Percentiles rank a stretch among this genome's conserved stretches.
phyloP scores from a whole-genome alignment of 2,329 filamentous ascomycete species.

The Trematosphaeria pertusa region DNA sequence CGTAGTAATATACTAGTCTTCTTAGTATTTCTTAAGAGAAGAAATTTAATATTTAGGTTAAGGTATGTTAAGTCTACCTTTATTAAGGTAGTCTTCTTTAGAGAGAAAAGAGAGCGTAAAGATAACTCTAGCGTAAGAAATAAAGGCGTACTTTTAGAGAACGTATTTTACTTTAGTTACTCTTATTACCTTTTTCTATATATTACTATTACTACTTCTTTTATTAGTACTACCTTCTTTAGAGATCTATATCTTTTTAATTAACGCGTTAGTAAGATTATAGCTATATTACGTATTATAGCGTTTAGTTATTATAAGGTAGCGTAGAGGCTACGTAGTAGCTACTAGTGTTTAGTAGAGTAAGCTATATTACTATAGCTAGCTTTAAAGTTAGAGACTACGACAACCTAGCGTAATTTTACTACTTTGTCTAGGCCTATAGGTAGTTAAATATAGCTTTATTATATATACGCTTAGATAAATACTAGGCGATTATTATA shows the following conservation, averaged over 20 bases:
- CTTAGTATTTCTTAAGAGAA: conserved; percentile 10
- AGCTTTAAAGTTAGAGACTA: conserved; percentile 6
- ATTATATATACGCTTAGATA: conserved; percentile 12
- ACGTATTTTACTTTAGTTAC: conserved; percentile 4
- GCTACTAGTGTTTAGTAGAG: conserved; percentile 6
- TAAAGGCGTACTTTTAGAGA: conserved; percentile 8
- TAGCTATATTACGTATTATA: conserved; percentile 9
- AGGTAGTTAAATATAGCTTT: conserved; percentile 16
- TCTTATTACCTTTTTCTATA: conserved; percentile 7
- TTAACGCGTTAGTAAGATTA: conserved; percentile 6
- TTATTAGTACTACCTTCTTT: too few species aligned
- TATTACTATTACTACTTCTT: conserved; percentile 7
- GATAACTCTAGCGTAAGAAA: conserved; percentile 10
- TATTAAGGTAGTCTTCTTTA: conserved; percentile 15
- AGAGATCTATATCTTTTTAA: conserved; percentile 6
- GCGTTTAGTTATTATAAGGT: conserved; percentile 9
- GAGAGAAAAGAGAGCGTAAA: conserved; percentile 15
- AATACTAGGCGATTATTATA: conserved; percentile 11
- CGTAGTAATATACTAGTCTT: conserved; percentile 16
- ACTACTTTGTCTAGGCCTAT: conserved; percentile 6
- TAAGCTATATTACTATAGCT: conserved; percentile 1
- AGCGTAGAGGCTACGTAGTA: conserved; percentile 10
- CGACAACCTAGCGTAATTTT: conserved; percentile 10
- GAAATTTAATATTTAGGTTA: conserved; percentile 17
- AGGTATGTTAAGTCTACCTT: conserved; percentile 17